Base-by-base conservation (phyloP, 1,139 yeast genomes). In the Entelexis sorbosivorans region DNA sequence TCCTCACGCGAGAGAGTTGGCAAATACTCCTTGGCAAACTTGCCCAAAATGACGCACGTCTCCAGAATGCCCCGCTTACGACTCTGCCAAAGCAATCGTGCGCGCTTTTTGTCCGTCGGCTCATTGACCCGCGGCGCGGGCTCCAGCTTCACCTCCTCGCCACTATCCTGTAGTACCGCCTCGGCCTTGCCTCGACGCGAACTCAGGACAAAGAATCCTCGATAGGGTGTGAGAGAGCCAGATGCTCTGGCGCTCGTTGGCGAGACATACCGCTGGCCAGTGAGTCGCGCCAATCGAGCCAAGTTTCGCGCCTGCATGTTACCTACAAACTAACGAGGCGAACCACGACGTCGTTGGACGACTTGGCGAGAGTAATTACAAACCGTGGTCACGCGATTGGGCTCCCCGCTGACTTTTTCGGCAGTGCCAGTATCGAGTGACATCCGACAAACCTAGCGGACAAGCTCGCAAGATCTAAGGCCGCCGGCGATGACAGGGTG, bases 21-120 rank as follows among this genome's bases (percentile, higher is more conserved):
- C 60, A 91, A 72, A 62, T 84, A 77, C 63, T 76, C 76, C 61
- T 87, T 80, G 33, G 97, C 95, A 69, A 89, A 93, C 55, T 89
- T 76, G 20, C 93, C 80, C 54, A 93, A 73, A 49, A 91, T 70
- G 62, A 91, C 71, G 66, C 93, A 98, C 11, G 96, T 82, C 66
- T 91, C 99, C 56, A 91, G 74, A 52, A 91, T 91, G 38, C 99
- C 99, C 65, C 99, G 78, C 68, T 93, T 91, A 57, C 99, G 76
- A 47, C 94, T 82, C 67, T 91, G 98, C 67, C 93, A 91, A 4
- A 85, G 71, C 62, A 91, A 71, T 57, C 99, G 76, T 10, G 96
- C 95, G 59, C 91, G 76, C 69, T 86, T 86, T 49, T 76, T 75
- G 44, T 84, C 88, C 5, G 78, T 67, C n/a, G 79, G 66, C 67